phyloP scores from a whole-genome alignment of 2,329 filamentous ascomycete genomes.

The Hypocrella siamensis region DNA sequence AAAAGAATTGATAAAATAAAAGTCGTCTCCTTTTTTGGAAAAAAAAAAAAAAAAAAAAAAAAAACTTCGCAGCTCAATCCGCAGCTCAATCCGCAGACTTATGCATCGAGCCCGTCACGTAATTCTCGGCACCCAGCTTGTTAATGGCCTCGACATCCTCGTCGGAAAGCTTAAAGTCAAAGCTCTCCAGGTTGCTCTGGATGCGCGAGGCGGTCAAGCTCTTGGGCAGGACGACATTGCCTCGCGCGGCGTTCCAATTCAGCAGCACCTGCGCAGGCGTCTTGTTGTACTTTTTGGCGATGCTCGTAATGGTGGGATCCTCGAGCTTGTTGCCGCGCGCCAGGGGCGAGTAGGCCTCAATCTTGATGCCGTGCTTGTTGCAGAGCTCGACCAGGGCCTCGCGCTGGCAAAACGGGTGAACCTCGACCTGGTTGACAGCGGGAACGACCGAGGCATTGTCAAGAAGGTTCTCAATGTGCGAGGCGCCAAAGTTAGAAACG shows the following conservation, averaged over 20 bases:
- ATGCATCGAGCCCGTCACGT: constrained; percentile 45
- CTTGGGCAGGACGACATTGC: constrained; percentile 61
- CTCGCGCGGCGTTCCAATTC: constrained; percentile 64
- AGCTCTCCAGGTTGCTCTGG: constrained; percentile 47
- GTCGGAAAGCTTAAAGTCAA: constrained; percentile 42
- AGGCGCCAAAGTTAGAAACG: constrained; percentile 63
- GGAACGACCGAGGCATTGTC: constrained; percentile 43
- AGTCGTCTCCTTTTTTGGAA: neutral
- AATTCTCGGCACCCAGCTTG: constrained; percentile 47
- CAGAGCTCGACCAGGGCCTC: constrained; percentile 40
- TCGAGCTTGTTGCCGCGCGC: constrained; percentile 26
- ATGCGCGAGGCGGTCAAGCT: constrained; percentile 50
- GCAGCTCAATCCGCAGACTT: constrained; percentile 19
- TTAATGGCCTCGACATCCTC: constrained; percentile 49
- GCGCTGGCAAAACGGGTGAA: constrained; percentile 59
- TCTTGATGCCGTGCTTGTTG: constrained; percentile 37
- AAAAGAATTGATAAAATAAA: too few relatives aligned
- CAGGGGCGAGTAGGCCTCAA: constrained; percentile 40
- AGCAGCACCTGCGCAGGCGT: constrained; percentile 62
- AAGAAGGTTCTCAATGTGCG: constrained; percentile 41
- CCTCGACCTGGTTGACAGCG: constrained; percentile 66
- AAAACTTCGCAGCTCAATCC: neutral
- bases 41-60: neutral
- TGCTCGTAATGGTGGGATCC: constrained; percentile 41
- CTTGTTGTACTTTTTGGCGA: constrained; percentile 55